Evolutionary conservation across 305 asterid genomes (phyloP), one percentile per base, ranked within the genome.

Genomic region (Fraxinus sp.): DNA sequence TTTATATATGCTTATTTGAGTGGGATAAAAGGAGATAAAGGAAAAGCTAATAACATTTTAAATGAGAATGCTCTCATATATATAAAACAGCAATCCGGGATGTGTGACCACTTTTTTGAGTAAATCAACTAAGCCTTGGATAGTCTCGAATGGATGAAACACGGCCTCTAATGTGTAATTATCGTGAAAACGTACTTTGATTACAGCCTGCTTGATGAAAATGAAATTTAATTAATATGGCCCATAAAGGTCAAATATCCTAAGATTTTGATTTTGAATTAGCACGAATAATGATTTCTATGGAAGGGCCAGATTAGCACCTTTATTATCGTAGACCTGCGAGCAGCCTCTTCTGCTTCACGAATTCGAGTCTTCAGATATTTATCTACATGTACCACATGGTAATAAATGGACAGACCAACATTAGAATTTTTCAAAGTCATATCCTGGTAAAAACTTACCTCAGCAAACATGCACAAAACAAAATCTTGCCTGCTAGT

Each of bases 121-220:
- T 64, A 96, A 87, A 88, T 96, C 98, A 81, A 91, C 72, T 39
- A 96, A 87, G 89, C 90, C 86, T 59, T 96, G 97, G 79, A 96
- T 85, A 22, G 93, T 87, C 93, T 96, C 99, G 22, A 97, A 92
- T 79, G 98, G 92, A 83, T 94, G 98, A 85, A 96, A 96, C 72
- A 92, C 41, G 57, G 87, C 97, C 90, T 96, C 98, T 41, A 96
- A 87, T 16, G 97, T 96, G 83, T 88, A 83, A 84, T 94, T 93
- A 84, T 96, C 99, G 3, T 98, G 98, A 88, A 94, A 96, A 4
- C 98, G 93, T 41, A 94, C 92, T 88, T 97, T 92, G 49, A 96
- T 91, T 81, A 87, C 93, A 5, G 97, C 92, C 97, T 94, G 93
- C 82, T 85, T 16, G 80, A 81, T 57, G 13, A 77, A 39, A 72